A percentile compares a stretch with the other conserved stretches of the same genome.
Conservation (phyloP, 179 eudicot species). For the Spinacia oleracea region DNA sequence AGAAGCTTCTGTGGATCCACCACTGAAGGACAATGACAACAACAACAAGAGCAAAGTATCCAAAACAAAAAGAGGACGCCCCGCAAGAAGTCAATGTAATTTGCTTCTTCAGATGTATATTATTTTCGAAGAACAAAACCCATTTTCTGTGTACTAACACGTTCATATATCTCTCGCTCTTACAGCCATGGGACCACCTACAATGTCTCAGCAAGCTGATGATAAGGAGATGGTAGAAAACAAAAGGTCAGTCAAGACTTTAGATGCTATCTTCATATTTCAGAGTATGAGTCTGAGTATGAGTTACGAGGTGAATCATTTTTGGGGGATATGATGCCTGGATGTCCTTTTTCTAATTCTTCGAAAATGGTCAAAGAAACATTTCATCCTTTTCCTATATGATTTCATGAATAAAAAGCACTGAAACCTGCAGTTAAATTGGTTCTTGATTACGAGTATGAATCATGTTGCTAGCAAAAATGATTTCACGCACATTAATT, state of each 20-base stretch:
- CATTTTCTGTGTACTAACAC: not conserved
- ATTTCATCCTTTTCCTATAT: not conserved
- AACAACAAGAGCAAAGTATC: conserved; percentile 24
- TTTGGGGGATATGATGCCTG: not conserved
- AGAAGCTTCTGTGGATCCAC: conserved; percentile 16
- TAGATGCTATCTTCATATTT: not conserved
- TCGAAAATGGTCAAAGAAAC: not conserved
- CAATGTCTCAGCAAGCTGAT: conserved; percentile 24
- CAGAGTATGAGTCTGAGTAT: not conserved
- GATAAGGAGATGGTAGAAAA: conserved; percentile 31
- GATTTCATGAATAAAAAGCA: not conserved
- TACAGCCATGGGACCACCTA: conserved; percentile 35
- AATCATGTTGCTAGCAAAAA: too few species aligned
- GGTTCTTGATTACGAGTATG: not conserved
- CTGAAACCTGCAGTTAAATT: not conserved
- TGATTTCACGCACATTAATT: not conserved
- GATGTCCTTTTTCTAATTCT: not conserved
- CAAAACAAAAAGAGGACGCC: conserved; percentile 20
- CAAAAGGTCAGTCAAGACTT: conserved; percentile 30
- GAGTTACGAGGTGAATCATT: not conserved
- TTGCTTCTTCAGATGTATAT: not conserved
- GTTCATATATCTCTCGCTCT: not conserved
- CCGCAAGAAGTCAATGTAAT: conserved; percentile 34
- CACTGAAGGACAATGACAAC: conserved; percentile 7
- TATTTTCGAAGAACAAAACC: not conserved